phyloP scores from a whole-genome alignment of 73 alveolate species.

The Loxodes magnus region DNA sequence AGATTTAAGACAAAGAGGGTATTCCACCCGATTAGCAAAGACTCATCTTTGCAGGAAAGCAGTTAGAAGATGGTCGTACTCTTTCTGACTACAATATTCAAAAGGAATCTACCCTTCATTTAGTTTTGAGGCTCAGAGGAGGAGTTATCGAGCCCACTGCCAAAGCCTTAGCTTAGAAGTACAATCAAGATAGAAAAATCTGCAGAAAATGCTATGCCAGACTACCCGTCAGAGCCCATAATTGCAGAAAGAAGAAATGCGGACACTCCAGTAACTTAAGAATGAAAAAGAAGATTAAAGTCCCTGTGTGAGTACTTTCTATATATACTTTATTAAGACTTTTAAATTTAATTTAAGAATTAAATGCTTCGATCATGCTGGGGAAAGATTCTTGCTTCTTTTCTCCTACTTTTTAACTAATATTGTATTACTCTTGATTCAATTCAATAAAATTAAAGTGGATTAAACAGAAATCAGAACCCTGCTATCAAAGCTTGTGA shows the following conservation, averaged over 20 bases:
- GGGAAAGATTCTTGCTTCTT: no score
- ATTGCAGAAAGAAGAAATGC: constrained; percentile 95
- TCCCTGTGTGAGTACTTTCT: no score
- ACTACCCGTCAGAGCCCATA: constrained; percentile 85
- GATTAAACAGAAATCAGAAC: no score
- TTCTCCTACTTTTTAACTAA: no score
- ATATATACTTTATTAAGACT: no score
- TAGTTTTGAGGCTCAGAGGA: constrained; percentile 49
- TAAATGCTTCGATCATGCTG: no score
- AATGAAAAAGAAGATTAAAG: no score
- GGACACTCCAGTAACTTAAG: constrained; percentile 91
- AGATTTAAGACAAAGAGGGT: constrained; percentile 56
- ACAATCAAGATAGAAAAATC: constrained; percentile 31
- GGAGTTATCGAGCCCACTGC: constrained; percentile 53
- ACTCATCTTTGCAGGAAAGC: constrained; percentile 49
- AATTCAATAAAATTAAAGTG: no score
- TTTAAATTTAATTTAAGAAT: no score
- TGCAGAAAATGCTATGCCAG: constrained; percentile 49
- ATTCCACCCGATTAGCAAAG: constrained; percentile 57
- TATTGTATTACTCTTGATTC: no score
- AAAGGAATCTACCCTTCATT: no score
- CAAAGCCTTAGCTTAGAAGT: constrained; percentile 33
- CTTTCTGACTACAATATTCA: constrained; percentile 37
- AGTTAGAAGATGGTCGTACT: constrained; percentile 50
- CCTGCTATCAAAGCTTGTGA: no score